phyloP scores from a whole-genome alignment of 2,329 filamentous ascomycete species.

The Seiridium cupressi region DNA sequence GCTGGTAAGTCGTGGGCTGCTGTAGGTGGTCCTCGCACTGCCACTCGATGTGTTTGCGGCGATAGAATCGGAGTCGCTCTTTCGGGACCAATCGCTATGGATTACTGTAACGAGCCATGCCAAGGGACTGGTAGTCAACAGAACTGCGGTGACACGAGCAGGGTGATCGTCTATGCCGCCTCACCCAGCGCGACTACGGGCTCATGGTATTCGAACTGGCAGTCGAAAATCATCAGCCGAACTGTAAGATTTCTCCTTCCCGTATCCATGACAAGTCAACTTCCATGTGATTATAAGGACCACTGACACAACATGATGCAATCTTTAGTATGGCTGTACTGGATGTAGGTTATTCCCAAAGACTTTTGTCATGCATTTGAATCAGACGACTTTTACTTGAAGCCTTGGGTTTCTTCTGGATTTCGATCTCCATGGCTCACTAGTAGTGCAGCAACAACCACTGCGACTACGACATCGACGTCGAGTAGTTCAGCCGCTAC shows the following conservation, averaged over 20 bases:
- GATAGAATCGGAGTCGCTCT: neutral
- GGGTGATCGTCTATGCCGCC: neutral
- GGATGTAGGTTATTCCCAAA: neutral
- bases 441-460: neutral
- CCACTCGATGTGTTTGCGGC: neutral
- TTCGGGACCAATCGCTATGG: neutral
- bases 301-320: no score
- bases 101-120: conserved; percentile 5
- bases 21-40: neutral
- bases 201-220: neutral
- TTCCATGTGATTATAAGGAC: neutral
- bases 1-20: neutral
- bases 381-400: neutral
- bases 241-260: neutral
- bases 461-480: neutral
- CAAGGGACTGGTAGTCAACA: neutral
- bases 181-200: neutral
- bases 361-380: no score
- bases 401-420: neutral
- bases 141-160: neutral
- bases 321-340: neutral
- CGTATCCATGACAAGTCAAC: neutral
- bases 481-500: neutral
- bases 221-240: neutral
- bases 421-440: neutral